These are phyloP conservation scores for Ustilago lituana DNA, from an alignment of 1,284 basidiomycete genomes.

Conservation along the genomic window DNA sequence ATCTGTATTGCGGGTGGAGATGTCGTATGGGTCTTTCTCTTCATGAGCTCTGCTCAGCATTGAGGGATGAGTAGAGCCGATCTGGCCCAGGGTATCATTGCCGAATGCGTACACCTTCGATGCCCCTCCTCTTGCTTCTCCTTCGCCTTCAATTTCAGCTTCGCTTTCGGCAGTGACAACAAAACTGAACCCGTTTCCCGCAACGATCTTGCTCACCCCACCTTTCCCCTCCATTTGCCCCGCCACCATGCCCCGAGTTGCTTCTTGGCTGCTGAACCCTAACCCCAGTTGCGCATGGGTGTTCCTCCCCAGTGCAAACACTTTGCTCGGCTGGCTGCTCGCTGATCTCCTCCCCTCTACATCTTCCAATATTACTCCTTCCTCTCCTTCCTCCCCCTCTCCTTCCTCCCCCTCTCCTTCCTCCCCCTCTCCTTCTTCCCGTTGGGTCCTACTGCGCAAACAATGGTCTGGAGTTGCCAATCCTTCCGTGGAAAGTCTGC, in stretches of 20 bases:
- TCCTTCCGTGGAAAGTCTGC: background rate
- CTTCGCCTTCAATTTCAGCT: background rate
- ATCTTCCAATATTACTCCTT: conserved; percentile 3
- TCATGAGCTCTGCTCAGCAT: background rate
- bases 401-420: background rate
- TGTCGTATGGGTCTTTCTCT: conserved; percentile 28
- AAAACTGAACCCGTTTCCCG: conserved; percentile 18
- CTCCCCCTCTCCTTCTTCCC: too few relatives aligned
- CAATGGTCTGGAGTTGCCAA: background rate
- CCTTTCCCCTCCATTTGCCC: conserved; percentile 9
- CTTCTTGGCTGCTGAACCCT: conserved; percentile 37
- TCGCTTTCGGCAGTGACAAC: conserved; percentile 10
- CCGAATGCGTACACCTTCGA: conserved; percentile 17
- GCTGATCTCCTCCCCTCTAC: background rate
- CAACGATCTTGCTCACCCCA: conserved; percentile 8
- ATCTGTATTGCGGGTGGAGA: background rate
- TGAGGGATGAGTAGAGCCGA: conserved; percentile 7
- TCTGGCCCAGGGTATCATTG: conserved; percentile 37
- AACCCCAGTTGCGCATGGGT: conserved; percentile 42
- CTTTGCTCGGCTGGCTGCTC: conserved; percentile 10
- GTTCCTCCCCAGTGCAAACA: conserved; percentile 34
- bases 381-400: background rate
- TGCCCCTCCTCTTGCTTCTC: too few relatives aligned
- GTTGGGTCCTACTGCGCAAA: too few relatives aligned
- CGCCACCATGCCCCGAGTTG: conserved; percentile 38